Conservation (phyloP, 2,329 filamentous ascomycete species). For the Colletotrichum tofieldiae region DNA sequence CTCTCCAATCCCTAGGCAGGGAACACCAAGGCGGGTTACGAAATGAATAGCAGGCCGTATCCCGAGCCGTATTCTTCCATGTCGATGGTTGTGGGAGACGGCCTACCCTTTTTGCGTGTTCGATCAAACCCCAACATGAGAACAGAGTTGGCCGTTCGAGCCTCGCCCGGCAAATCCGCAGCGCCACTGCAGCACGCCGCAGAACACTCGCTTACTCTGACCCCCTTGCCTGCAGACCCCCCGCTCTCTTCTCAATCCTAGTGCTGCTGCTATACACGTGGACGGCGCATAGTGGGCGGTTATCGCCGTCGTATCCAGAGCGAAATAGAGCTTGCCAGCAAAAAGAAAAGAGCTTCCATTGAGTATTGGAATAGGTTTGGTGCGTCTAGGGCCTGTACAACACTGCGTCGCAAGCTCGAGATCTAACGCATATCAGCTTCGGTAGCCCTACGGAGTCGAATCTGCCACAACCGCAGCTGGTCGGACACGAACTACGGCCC, state of each 20-base stretch:
- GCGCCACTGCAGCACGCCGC: slow-evolving; percentile 32
- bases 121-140: background rate
- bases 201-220: slow-evolving; percentile 20
- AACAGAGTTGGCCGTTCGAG: background rate
- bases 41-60: background rate
- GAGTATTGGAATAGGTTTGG: background rate
- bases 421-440: background rate
- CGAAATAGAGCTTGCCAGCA: background rate
- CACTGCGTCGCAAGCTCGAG: background rate
- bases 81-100: background rate
- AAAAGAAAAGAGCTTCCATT: background rate
- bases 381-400: slow-evolving; percentile 1
- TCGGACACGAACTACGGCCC: background rate
- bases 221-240: slow-evolving; percentile 19
- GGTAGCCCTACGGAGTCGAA: slow-evolving; percentile 15
- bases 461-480: slow-evolving; percentile 20
- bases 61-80: background rate
- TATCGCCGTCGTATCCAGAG: background rate
- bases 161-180: slow-evolving; percentile 10
- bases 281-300: slow-evolving; percentile 26
- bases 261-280: slow-evolving; percentile 25
- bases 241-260: slow-evolving; percentile 13
- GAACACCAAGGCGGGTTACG: background rate
- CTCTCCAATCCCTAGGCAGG: background rate
- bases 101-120: background rate